Conservation (phyloP, 1,284 basidiomycete genomes). For the Apiotrichum gracile region DNA sequence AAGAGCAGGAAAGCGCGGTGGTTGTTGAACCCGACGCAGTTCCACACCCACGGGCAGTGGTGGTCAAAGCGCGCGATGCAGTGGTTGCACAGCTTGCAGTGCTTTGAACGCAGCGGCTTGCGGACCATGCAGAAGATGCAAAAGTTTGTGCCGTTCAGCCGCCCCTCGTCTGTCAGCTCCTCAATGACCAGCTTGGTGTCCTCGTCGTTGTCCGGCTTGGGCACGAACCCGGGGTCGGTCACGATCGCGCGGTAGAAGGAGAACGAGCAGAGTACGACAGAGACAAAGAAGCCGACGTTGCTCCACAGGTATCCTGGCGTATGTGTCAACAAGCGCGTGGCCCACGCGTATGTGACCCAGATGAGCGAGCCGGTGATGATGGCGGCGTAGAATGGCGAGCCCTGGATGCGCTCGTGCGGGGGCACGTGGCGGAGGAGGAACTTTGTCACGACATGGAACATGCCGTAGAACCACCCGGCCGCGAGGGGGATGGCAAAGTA, state of each 20-base stretch:
- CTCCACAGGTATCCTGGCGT: conserved; percentile 54
- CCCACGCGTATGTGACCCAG: conserved; percentile 82
- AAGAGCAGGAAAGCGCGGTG: conserved; percentile 93
- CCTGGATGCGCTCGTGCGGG: conserved; percentile 39
- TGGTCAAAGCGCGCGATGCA: conserved; percentile 88
- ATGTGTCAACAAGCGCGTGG: conserved; percentile 48
- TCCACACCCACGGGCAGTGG: conserved; percentile 99
- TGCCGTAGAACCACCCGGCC: conserved; percentile 76
- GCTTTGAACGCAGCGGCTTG: conserved; percentile 89
- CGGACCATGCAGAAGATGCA: conserved; percentile 90
- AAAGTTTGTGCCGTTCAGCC: conserved; percentile 90
- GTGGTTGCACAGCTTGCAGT: conserved; percentile 85
- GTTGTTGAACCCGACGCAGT: conserved; percentile 93
- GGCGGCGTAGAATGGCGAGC: conserved; percentile 77
- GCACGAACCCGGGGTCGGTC: conserved; percentile 85
- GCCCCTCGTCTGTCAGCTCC: conserved; percentile 76
- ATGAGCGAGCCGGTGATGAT: conserved; percentile 80
- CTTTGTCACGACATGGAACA: conserved; percentile 67
- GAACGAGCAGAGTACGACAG: conserved; percentile 67
- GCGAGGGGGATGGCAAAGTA: conserved; percentile 80
- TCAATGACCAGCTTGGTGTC: conserved; percentile 84
- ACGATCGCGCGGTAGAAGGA: conserved; percentile 86
- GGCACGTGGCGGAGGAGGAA: conserved; percentile 30
- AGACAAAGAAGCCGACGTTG: conserved; percentile 69
- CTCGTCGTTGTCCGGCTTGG: conserved; percentile 65